Evolutionary conservation across 2,329 filamentous ascomycete species (phyloP).

Genomic region (Trichoderma asperellum): DNA sequence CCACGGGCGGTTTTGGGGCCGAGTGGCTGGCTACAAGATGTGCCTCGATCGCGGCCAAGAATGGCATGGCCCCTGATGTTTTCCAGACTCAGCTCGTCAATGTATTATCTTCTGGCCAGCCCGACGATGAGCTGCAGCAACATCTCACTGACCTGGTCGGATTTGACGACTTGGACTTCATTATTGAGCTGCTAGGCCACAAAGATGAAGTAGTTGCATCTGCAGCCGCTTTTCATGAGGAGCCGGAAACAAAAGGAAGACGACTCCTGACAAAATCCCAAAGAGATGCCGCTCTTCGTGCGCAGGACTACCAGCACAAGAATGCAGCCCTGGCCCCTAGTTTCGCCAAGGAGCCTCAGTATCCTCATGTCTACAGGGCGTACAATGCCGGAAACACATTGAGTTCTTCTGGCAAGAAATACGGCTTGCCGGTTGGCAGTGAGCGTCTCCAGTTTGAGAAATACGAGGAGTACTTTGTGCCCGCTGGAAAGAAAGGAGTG

Average conservation of each 20-base stretch:
- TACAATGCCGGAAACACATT: conserved; percentile 86
- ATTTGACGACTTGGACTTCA: conserved; percentile 90
- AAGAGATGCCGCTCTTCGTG: conserved; percentile 75
- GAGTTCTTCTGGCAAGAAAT: conserved; percentile 78
- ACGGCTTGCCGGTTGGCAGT: conserved; percentile 77
- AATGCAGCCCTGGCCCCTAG: conserved; percentile 69
- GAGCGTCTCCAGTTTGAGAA: conserved; percentile 70
- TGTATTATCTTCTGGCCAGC: conserved; percentile 67
- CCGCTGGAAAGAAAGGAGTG: conserved; percentile 77
- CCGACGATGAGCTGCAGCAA: conserved; percentile 89
- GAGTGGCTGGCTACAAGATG: conserved; percentile 77
- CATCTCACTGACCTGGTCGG: conserved; percentile 87
- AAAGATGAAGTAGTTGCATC: conserved; percentile 67
- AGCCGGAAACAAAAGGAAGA: conserved; percentile 42
- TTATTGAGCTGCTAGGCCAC: conserved; percentile 85
- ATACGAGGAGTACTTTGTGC: conserved; percentile 89
- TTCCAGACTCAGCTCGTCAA: conserved; percentile 78
- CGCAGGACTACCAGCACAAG: conserved; percentile 83
- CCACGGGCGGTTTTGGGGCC: conserved; percentile 53
- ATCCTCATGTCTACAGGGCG: conserved; percentile 90
- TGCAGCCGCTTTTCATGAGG: conserved; percentile 41
- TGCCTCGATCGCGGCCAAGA: conserved; percentile 65
- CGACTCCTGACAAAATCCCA: conserved; percentile 75
- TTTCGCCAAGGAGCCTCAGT: conserved; percentile 73
- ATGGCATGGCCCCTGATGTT: conserved; percentile 69